Conservation (phyloP, 2,329 filamentous ascomycete genomes). For the Cladosporium colombiae region DNA sequence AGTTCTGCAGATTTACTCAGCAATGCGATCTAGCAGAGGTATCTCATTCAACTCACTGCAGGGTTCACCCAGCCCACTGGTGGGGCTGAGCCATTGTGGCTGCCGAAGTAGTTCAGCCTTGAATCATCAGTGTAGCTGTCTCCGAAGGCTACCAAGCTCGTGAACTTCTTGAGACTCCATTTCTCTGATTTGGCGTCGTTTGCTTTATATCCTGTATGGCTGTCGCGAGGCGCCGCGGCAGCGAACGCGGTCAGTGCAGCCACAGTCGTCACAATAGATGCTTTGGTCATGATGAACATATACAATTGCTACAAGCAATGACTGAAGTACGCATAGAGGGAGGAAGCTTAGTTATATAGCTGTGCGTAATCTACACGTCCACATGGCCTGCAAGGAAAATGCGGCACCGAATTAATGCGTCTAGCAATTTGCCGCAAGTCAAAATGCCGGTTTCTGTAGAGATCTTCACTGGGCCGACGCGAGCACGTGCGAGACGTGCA, state of each 20-base stretch:
- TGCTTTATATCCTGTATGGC: background rate
- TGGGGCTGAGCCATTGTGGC: constrained; percentile 60
- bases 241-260: background rate
- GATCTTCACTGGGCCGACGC: background rate
- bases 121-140: constrained; percentile 77
- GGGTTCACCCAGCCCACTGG: constrained; percentile 60
- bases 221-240: background rate
- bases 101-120: constrained; percentile 63
- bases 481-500: background rate
- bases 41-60: constrained; percentile 38
- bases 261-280: background rate
- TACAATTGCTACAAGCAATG: background rate
- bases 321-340: background rate
- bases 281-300: constrained; percentile 4
- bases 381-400: constrained; percentile 14
- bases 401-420: background rate
- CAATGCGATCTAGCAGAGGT: background rate
- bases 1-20: constrained; percentile 26
- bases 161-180: constrained; percentile 53
- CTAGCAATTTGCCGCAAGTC: background rate
- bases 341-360: constrained; percentile 9
- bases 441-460: constrained; percentile 1
- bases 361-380: background rate
- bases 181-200: background rate
- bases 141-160: constrained; percentile 68